Evolutionary conservation across 1,139 yeast genomes (phyloP), one percentile per base, ranked within the genome.

Genomic region (Suhomyces bribrorum): DNA sequence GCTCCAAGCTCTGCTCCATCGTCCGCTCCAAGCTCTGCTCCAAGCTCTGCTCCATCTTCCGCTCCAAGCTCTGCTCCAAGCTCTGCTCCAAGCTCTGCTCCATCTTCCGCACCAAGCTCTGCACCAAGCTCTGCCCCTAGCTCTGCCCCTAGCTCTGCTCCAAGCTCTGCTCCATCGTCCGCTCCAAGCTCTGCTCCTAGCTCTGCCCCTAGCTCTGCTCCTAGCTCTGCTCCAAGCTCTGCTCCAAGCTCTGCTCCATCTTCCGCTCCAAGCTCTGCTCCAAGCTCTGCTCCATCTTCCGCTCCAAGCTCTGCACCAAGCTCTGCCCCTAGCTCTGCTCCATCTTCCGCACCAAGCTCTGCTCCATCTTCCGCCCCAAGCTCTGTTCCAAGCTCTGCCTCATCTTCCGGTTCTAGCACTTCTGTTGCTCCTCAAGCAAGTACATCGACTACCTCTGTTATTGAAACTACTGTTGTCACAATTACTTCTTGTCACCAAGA

Each of bases 401-500:
- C 34, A n/a, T 26, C 36, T 13, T 25, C 43, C 14, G 32, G 31
- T 14, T 17, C 31, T 14, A 24, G 3, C n/a, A 13, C 14, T 9
- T 14, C 31, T 11, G 31, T 20, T 13, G 12, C 13, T 12, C 18
- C 30, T 2, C 13, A 23, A 13, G 13, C 31, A 25, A 27, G 16
- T 15, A 25, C 24, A 18, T 26, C 52, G 24, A 46, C 33, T 12
- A 23, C 26, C n/a, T n/a, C n/a, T n/a, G n/a, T n/a, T 20, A 28
- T 28, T 18, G 26, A 12, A 14, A 56, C 63, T 38, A 56, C 65
- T 26, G 47, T 54, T 25, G 46, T 56, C 33, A 55, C 68, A 26
- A 50, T 58, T 38, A 65, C 71, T 15, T 52, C 61, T 26, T 61
- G 66, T 43, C 45, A 50, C 12, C 50, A 53, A 36, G 46, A 56